Percentiles rank a stretch among this genome's conserved stretches.
Conservation (phyloP, 441 rosid genomes). For the Capsella rubella region DNA sequence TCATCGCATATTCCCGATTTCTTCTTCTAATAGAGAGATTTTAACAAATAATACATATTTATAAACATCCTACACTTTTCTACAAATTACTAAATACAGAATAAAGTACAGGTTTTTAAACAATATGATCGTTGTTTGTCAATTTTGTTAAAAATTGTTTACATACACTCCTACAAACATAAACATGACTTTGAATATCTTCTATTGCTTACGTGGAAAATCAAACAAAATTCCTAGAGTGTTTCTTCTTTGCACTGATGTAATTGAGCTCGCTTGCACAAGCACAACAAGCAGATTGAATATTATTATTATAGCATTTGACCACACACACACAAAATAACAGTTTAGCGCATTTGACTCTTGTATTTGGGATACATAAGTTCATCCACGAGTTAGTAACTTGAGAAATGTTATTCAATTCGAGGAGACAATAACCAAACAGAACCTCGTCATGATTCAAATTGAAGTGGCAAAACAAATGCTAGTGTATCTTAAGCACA, state of each 20-base stretch:
- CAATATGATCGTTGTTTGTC: background rate
- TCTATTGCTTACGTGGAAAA: background rate
- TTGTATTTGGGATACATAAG: no score
- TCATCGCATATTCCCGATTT: background rate
- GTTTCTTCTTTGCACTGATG: background rate
- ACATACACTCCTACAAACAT: background rate
- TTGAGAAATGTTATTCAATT: no score
- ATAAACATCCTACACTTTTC: no score
- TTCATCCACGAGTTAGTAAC: no score
- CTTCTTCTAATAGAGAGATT: background rate
- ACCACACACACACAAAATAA: no score
- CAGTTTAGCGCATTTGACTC: no score
- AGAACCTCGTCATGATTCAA: no score
- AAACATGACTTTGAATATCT: background rate
- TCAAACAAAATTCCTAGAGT: background rate
- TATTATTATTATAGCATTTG: no score
- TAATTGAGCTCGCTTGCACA: background rate
- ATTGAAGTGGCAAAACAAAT: no score
- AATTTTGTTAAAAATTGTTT: background rate
- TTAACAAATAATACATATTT: background rate
- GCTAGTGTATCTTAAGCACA: no score
- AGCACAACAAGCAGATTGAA: background rate
- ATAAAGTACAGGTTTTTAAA: background rate
- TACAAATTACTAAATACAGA: background rate
- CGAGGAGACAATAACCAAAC: no score